Base-by-base conservation (phyloP, 805 yeast species). In the Lachancea lanzarotensis region DNA sequence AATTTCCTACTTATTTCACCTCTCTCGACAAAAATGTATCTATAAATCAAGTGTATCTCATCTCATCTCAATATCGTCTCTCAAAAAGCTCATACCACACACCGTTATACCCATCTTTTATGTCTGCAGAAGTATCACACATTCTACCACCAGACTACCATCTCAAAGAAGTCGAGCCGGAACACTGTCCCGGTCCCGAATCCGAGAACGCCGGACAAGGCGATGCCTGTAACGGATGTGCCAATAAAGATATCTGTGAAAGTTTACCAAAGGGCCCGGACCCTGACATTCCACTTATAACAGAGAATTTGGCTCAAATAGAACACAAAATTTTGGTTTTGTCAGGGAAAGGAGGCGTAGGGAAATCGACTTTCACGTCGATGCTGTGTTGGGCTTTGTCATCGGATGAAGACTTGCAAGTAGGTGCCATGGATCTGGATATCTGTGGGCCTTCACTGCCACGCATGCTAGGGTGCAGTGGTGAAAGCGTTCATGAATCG, bases 101-200 rank as follows among this genome's bases (percentile, higher is more conserved):
- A n/a, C n/a, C n/a, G n/a, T n/a, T n/a, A n/a, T n/a, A n/a, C n/a
- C n/a, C n/a, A n/a, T n/a, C n/a, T 19, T 29, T 10, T 12, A 38
- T 38, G 40, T 16, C 42, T 11, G 39, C 50, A 16, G 47, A 43
- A 22, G 42, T 47, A 18, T 43, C 43, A n/a, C 32, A 36, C 20
- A 42, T 54, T 12, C 34, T 55, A 32, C 62, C 59, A 8, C 53
- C 57, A 33, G 63, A 61, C 29, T 59, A 59, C 44, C 54, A 53
- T 29, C 45, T 76, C 20, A 70, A 72, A 45, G 86, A 81, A 0
- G 89, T 93, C 0, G 95, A 84, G 57, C 98, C 98, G 1, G 97
- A 89, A 60, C 98, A 93, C 65, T 93, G 99, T 69, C 98, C 98
- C 0, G 99, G 98, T 1, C 95, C 98, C 1, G 96, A 91, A 60